These are phyloP conservation scores for Melanogaster broomeanus DNA, from an alignment of 768 basidiomycete genomes.

Conservation along the genomic window DNA sequence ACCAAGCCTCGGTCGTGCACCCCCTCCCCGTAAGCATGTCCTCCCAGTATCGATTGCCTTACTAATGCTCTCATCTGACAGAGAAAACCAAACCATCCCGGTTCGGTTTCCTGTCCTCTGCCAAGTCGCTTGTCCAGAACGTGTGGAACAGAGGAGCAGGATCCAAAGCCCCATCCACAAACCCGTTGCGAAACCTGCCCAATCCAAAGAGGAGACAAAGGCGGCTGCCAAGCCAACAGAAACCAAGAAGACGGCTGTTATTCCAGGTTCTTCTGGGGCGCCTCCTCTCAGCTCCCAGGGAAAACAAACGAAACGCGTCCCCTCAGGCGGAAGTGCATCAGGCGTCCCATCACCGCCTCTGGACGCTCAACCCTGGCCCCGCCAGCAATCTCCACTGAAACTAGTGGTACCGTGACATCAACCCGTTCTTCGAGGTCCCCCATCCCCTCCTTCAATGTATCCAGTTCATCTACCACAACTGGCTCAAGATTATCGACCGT, in stretches of 20 bases:
- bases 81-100: slow-evolving; percentile 46
- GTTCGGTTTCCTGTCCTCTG: slow-evolving; percentile 69
- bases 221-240: slow-evolving; percentile 5
- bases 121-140: slow-evolving; percentile 70
- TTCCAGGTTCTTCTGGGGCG: slow-evolving; percentile 23
- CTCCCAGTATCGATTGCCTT: background rate
- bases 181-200: slow-evolving; percentile 28
- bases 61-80: slow-evolving; percentile 29
- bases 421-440: slow-evolving; percentile 22
- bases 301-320: slow-evolving; percentile 15
- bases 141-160: slow-evolving; percentile 67
- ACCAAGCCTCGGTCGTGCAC: slow-evolving; percentile 41
- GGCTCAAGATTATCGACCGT: slow-evolving; percentile 15
- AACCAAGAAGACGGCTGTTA: slow-evolving; percentile 21
- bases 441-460: slow-evolving; percentile 14
- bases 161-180: slow-evolving; percentile 28
- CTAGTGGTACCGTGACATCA: slow-evolving; percentile 7
- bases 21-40: slow-evolving; percentile 40
- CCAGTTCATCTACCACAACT: slow-evolving; percentile 12
- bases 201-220: slow-evolving; percentile 14
- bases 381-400: slow-evolving; percentile 8
- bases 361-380: slow-evolving; percentile 15
- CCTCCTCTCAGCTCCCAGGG: slow-evolving; percentile 11
- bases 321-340: slow-evolving; percentile 17
- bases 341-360: slow-evolving; percentile 1